phyloP scores from a whole-genome alignment of 1,284 basidiomycete genomes.

The Cutaneotrichosporon cutaneum region DNA sequence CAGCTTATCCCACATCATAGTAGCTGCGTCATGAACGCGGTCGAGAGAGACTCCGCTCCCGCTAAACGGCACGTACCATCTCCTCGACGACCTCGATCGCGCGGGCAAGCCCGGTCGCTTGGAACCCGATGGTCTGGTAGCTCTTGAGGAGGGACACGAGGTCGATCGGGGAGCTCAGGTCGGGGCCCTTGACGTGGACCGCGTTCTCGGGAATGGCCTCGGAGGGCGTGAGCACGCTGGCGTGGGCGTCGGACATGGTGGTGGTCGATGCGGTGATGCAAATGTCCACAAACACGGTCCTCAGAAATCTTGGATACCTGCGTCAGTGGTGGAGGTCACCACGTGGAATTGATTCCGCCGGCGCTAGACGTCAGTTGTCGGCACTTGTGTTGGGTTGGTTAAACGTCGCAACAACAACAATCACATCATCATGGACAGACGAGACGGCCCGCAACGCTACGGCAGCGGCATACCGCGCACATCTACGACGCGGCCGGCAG shows the following conservation, averaged over 20 bases:
- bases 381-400: not conserved
- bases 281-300: not conserved
- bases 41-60: too few species aligned
- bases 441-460: slow-evolving; percentile 10
- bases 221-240: slow-evolving; percentile 74
- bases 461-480: slow-evolving; percentile 3
- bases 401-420: slow-evolving; percentile 8
- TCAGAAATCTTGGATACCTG: slow-evolving; percentile 12
- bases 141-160: slow-evolving; percentile 70
- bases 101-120: slow-evolving; percentile 83
- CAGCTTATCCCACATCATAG: not conserved
- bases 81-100: slow-evolving; percentile 63
- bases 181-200: slow-evolving; percentile 78
- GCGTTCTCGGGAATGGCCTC: slow-evolving; percentile 71
- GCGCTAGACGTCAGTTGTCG: not conserved
- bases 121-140: slow-evolving; percentile 92
- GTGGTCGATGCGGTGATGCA: slow-evolving; percentile 7
- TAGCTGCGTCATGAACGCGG: too few species aligned
- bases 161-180: slow-evolving; percentile 71
- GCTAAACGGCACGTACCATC: slow-evolving; percentile 46
- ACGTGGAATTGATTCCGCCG: slow-evolving; percentile 15
- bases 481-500: not conserved
- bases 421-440: slow-evolving; percentile 3
- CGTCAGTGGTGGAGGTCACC: slow-evolving; percentile 1
- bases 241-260: slow-evolving; percentile 47